Evolutionary conservation across 768 basidiomycete genomes (phyloP).

Genomic region (Sistotremastrum niveocremeum): DNA sequence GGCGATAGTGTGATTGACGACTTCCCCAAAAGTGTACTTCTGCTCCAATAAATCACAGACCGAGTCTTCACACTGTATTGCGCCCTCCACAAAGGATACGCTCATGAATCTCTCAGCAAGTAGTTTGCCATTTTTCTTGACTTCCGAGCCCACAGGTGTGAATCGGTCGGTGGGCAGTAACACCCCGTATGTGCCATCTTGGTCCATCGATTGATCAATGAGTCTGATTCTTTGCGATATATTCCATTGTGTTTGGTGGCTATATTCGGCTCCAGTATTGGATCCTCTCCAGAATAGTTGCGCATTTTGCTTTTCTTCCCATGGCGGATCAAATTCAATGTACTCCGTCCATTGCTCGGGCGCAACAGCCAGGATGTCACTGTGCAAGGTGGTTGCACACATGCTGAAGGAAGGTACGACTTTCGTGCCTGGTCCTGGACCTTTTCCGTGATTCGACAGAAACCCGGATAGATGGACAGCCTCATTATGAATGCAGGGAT

Average conservation of each 20-base stretch:
- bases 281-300: constrained; percentile 60
- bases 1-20: constrained; percentile 32
- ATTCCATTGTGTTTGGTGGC: constrained; percentile 29
- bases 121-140: constrained; percentile 4
- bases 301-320: constrained; percentile 50
- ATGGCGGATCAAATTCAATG: constrained; percentile 38
- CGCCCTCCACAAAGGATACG: constrained; percentile 37
- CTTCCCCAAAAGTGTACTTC: constrained; percentile 35
- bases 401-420: constrained; percentile 41
- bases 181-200: constrained; percentile 27
- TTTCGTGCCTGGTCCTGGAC: constrained; percentile 28
- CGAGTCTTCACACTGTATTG: constrained; percentile 27
- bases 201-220: constrained; percentile 28
- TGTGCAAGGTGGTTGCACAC: constrained; percentile 36
- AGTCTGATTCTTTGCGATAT: constrained; percentile 37
- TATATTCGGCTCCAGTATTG: constrained; percentile 49
- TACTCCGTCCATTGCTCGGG: constrained; percentile 28
- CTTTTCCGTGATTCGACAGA: constrained; percentile 27
- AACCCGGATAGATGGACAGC: constrained; percentile 33
- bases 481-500: constrained; percentile 34
- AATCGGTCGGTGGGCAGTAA: constrained; percentile 19
- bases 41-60: constrained; percentile 31
- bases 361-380: constrained; percentile 38
- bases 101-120: constrained; percentile 24
- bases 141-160: constrained; percentile 21